Conservation (phyloP, 1,284 basidiomycete genomes). For the Golubevia sp. region DNA sequence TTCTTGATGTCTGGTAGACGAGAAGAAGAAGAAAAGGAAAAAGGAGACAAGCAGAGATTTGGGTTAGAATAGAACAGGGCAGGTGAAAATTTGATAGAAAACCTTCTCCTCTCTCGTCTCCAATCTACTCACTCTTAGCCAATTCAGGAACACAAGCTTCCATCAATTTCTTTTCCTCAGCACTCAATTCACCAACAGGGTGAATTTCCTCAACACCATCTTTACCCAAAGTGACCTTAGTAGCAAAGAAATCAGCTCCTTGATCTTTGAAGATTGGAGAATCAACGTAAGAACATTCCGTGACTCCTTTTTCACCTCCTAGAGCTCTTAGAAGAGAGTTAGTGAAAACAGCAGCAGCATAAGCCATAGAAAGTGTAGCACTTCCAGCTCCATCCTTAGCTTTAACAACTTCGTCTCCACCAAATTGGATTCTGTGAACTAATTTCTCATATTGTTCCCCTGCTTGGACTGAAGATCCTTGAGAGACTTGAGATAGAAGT, state of each 20-base stretch:
- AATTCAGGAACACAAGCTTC: slow-evolving; percentile 57
- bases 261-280: slow-evolving; percentile 73
- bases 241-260: slow-evolving; percentile 68
- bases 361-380: slow-evolving; percentile 88
- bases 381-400: slow-evolving; percentile 86
- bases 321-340: slow-evolving; percentile 79
- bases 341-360: slow-evolving; percentile 80
- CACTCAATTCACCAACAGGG: slow-evolving; percentile 47
- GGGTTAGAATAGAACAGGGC: no score
- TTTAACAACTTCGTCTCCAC: slow-evolving; percentile 90
- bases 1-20: no score
- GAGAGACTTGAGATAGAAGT: slow-evolving; percentile 86
- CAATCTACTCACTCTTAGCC: slow-evolving; percentile 30
- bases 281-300: slow-evolving; percentile 83
- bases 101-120: no score
- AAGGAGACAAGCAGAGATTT: no score
- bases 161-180: slow-evolving; percentile 60
- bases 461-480: slow-evolving; percentile 69
- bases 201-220: slow-evolving; percentile 58
- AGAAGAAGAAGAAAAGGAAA: no score
- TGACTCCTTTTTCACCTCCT: slow-evolving; percentile 83
- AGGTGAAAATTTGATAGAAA: no score
- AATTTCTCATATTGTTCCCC: slow-evolving; percentile 67
- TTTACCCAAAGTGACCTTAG: slow-evolving; percentile 49
- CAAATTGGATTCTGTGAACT: slow-evolving; percentile 83